phyloP scores from a whole-genome alignment of 495 filamentous ascomycete genomes.

The Clavariopsis aquatica region DNA sequence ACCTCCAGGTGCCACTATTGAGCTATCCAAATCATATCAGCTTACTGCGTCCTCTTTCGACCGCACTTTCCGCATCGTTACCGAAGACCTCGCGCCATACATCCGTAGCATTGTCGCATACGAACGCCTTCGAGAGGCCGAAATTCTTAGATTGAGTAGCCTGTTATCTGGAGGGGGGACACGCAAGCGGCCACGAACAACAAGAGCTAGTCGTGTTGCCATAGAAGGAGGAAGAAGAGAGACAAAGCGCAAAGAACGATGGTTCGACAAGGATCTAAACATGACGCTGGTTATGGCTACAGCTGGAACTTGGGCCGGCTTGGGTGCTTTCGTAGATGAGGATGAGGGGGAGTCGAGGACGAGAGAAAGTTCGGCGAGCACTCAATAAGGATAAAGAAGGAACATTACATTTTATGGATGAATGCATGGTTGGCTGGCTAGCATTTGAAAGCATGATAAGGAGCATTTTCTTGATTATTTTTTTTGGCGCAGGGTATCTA shows the following conservation, averaged over 20 bases:
- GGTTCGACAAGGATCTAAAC: conserved; percentile 72
- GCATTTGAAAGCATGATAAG: conserved; percentile 1
- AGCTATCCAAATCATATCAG: conserved; percentile 44
- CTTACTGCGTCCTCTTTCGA: conserved; percentile 67
- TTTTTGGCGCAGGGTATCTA: conserved; percentile 7
- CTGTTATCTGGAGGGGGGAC: conserved; percentile 58
- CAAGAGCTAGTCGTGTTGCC: conserved; percentile 77
- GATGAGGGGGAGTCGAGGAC: conserved; percentile 12
- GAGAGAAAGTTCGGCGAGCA: conserved; percentile 20
- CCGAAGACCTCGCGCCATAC: conserved; percentile 79
- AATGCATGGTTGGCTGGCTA: background rate
- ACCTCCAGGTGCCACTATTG: conserved; percentile 7
- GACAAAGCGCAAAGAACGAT: conserved; percentile 70
- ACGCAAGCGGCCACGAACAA: conserved; percentile 69
- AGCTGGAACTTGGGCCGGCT: conserved; percentile 62
- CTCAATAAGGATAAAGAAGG: conserved; percentile 11
- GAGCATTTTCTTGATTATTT: background rate
- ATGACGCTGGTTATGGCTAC: conserved; percentile 64
- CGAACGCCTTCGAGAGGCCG: conserved; percentile 67
- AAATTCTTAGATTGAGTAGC: conserved; percentile 62
- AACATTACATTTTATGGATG: background rate
- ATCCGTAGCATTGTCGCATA: conserved; percentile 76
- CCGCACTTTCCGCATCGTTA: conserved; percentile 61
- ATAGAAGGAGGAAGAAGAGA: conserved; percentile 77
- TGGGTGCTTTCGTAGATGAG: conserved; percentile 17